Evolutionary conservation across 2,329 filamentous ascomycete genomes (phyloP).

Genomic region (Fusarium neocosmosporiellum): DNA sequence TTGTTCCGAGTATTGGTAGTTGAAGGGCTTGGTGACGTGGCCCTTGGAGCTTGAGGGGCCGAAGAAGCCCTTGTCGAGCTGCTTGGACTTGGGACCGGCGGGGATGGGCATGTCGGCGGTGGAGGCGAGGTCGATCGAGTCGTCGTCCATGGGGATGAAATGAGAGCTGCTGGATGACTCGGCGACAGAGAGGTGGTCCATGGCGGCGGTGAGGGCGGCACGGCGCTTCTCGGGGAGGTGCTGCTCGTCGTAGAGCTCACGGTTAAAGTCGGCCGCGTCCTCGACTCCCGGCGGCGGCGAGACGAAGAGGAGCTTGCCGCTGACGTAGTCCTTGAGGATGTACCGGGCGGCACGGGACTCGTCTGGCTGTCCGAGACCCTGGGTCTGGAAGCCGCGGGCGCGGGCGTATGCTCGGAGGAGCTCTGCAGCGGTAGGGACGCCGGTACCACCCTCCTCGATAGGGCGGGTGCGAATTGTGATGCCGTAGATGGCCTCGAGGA

Average conservation of each 20-base stretch:
- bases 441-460: conserved; percentile 91
- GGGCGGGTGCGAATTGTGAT: conserved; percentile 87
- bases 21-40: conserved; percentile 84
- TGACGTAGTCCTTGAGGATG: conserved; percentile 97
- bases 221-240: conserved; percentile 87
- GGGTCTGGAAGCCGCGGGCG: conserved; percentile 90
- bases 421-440: conserved; percentile 85
- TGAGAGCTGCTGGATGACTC: conserved; percentile 41
- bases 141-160: conserved; percentile 46
- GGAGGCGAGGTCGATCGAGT: conserved; percentile 46
- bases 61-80: conserved; percentile 92
- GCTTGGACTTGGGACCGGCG: conserved; percentile 78
- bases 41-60: conserved; percentile 71
- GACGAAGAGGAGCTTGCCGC: conserved; percentile 92
- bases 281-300: conserved; percentile 83
- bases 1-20: conserved; percentile 88
- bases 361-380: conserved; percentile 90
- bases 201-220: conserved; percentile 66
- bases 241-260: conserved; percentile 83
- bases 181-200: conserved; percentile 59
- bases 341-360: conserved; percentile 91
- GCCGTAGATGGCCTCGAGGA: conserved; percentile 93
- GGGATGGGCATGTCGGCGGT: conserved; percentile 63
- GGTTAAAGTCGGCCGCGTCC: conserved; percentile 84
- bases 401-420: conserved; percentile 86